phyloP scores from a whole-genome alignment of 176 grass and related monocot species.

The Themeda triandra region DNA sequence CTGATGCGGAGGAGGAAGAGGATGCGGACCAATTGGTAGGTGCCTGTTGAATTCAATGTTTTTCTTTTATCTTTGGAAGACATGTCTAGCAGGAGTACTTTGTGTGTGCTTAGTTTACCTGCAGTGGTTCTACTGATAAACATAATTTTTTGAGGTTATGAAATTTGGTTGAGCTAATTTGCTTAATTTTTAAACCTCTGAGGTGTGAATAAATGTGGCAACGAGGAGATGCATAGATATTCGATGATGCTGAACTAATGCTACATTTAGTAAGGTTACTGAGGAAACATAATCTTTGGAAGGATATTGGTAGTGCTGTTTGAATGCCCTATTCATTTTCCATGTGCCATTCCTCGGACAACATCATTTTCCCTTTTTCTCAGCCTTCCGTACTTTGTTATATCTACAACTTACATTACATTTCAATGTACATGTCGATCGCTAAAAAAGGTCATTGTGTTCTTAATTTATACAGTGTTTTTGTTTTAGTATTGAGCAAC shows the following conservation, averaged over 20 bases:
- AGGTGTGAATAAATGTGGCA: background rate
- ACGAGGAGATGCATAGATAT: background rate
- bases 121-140: background rate
- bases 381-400: background rate
- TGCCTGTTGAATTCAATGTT: background rate
- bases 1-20: slow-evolving; percentile 56
- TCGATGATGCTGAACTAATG: background rate
- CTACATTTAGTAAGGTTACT: background rate
- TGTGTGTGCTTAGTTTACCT: background rate
- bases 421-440: background rate
- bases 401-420: background rate
- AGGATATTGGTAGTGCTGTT: background rate
- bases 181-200: background rate
- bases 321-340: background rate
- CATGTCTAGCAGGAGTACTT: background rate
- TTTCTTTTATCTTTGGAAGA: background rate
- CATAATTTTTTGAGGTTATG: background rate
- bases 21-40: slow-evolving; percentile 43
- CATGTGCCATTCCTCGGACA: background rate
- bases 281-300: background rate
- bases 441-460: background rate
- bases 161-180: background rate
- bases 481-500: background rate
- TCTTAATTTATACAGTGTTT: background rate
- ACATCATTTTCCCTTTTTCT: background rate